Conservation (phyloP, 2,329 filamentous ascomycete genomes). For the Trichoderma atroviride region DNA sequence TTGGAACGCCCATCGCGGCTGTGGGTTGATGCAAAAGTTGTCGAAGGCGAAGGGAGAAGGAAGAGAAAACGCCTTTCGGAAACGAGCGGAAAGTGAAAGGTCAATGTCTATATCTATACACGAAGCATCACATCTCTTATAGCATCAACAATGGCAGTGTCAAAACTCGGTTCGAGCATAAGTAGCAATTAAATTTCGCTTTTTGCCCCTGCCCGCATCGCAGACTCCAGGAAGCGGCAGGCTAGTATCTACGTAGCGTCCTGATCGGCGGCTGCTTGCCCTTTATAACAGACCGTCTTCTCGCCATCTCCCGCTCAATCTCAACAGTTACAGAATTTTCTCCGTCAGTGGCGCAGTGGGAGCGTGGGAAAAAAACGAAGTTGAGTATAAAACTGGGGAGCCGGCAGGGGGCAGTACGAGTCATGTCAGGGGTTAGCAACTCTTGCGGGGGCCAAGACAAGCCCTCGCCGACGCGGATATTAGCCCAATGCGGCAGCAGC, state of each 20-base stretch:
- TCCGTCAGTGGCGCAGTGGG: background rate
- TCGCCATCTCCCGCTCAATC: background rate
- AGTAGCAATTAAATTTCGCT: background rate
- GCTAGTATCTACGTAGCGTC: background rate
- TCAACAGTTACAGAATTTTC: conserved; percentile 5
- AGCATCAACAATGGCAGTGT: background rate
- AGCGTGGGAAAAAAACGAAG: background rate
- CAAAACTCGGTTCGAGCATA: background rate
- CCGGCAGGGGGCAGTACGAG: background rate
- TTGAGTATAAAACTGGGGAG: background rate
- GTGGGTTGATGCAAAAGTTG: background rate
- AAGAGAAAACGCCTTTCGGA: background rate
- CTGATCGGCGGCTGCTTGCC: background rate
- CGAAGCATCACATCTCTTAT: background rate
- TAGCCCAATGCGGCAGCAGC: background rate
- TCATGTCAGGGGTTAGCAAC: conserved; percentile 10
- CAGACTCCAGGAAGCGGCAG: background rate
- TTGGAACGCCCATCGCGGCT: background rate
- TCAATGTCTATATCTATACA: background rate
- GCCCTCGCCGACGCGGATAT: background rate
- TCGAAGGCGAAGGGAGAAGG: background rate
- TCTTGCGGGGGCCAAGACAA: background rate
- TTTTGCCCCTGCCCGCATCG: background rate
- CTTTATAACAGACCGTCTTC: background rate
- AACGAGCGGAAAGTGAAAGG: background rate